A percentile compares a stretch with the other conserved stretches of the same genome.
Evolutionary conservation across 1,284 basidiomycete species (phyloP).

Genomic region (Rugosomyces carneus): DNA sequence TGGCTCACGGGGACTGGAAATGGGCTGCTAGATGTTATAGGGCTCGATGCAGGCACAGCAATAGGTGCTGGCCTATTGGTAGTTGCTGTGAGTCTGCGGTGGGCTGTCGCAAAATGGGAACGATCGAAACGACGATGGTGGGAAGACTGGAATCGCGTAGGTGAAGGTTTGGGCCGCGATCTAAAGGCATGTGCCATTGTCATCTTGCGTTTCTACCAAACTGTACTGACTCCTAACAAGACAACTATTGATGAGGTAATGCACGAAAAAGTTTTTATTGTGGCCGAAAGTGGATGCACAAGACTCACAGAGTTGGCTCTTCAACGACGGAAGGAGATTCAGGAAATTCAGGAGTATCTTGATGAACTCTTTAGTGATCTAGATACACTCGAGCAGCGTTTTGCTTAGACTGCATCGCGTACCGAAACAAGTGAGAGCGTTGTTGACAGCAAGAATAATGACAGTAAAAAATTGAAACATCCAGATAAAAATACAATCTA

Average conservation of each 20-base stretch:
- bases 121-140: slow-evolving; percentile 66
- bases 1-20: slow-evolving; percentile 38
- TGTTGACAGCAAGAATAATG: neutral
- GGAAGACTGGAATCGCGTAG: slow-evolving; percentile 67
- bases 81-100: slow-evolving; percentile 49
- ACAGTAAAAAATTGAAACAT: neutral
- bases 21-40: slow-evolving; percentile 32
- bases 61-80: slow-evolving; percentile 56
- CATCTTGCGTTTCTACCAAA: neutral
- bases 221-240: slow-evolving; percentile 27
- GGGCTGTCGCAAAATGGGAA: slow-evolving; percentile 70
- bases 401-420: slow-evolving; percentile 4
- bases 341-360: slow-evolving; percentile 38
- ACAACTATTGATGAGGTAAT: slow-evolving; percentile 40
- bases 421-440: neutral
- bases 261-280: slow-evolving; percentile 36
- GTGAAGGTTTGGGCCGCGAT: slow-evolving; percentile 67
- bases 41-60: slow-evolving; percentile 51
- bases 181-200: slow-evolving; percentile 45
- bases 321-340: slow-evolving; percentile 44
- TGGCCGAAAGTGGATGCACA: slow-evolving; percentile 38
- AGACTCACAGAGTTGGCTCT: slow-evolving; percentile 42
- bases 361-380: slow-evolving; percentile 26
- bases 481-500: neutral
- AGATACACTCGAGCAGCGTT: slow-evolving; percentile 19